Evolutionary conservation across 2,329 filamentous ascomycete species (phyloP).

Genomic region (Fusarium concolor): DNA sequence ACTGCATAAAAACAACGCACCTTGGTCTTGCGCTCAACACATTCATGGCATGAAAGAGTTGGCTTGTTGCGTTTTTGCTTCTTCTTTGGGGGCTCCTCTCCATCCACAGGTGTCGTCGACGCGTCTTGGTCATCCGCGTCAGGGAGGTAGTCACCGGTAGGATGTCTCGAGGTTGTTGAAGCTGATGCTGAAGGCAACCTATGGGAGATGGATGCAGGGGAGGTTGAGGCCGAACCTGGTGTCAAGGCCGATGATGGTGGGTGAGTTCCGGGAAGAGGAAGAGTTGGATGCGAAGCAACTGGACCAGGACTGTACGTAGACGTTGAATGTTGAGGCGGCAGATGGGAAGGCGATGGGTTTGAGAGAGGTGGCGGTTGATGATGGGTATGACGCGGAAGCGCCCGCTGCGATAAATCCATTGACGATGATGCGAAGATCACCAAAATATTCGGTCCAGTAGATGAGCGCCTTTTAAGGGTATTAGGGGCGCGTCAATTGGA

Average conservation of each 20-base stretch:
- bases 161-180: slow-evolving; percentile 33
- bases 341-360: slow-evolving; percentile 37
- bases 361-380: slow-evolving; percentile 34
- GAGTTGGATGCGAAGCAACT: slow-evolving; percentile 21
- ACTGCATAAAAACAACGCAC: slow-evolving; percentile 53
- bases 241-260: slow-evolving; percentile 41
- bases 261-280: slow-evolving; percentile 34
- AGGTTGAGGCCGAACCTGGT: slow-evolving; percentile 46
- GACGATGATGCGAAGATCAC: slow-evolving; percentile 20
- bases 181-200: slow-evolving; percentile 40
- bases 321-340: slow-evolving; percentile 33
- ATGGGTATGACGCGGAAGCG: slow-evolving; percentile 43
- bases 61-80: slow-evolving; percentile 89
- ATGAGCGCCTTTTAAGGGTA: slow-evolving; percentile 22
- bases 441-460: slow-evolving; percentile 19
- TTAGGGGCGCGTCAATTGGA: slow-evolving; percentile 21
- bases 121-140: slow-evolving; percentile 41
- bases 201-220: slow-evolving; percentile 44
- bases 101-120: slow-evolving; percentile 36
- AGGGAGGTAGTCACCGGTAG: slow-evolving; percentile 32
- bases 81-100: slow-evolving; percentile 65
- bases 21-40: slow-evolving; percentile 86
- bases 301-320: slow-evolving; percentile 40
- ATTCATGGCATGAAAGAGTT: slow-evolving; percentile 81
- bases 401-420: slow-evolving; percentile 47